Evolutionary conservation across 208 protist species (phyloP).

Genomic region (Trypanosoma mega): DNA sequence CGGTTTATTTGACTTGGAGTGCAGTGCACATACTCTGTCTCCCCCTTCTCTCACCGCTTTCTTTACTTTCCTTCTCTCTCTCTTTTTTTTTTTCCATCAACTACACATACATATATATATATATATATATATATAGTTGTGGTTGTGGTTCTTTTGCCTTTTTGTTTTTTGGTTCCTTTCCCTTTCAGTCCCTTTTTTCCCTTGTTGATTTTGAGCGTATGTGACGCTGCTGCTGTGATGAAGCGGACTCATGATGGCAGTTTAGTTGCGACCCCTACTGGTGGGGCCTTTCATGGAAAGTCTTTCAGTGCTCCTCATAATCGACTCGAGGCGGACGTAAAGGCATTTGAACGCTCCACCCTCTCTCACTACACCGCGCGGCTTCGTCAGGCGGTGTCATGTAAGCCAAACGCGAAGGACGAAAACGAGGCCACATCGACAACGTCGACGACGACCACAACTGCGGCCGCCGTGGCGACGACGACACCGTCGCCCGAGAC

Average conservation of each 20-base stretch:
- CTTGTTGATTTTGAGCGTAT: not conserved
- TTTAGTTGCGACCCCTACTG: constrained; percentile 11
- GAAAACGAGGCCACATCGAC: no score
- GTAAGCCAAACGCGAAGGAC: no score
- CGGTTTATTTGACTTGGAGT: no score
- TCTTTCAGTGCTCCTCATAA: not conserved
- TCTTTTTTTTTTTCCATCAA: no score
- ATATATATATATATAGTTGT: no score
- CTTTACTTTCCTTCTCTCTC: not conserved
- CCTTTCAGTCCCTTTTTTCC: no score
- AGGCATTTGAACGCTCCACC: constrained; percentile 10
- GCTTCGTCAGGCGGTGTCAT: not conserved
- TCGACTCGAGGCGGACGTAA: constrained; percentile 6
- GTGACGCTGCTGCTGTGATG: constrained; percentile 2
- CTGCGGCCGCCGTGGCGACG: no score
- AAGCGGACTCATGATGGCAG: constrained; percentile 9
- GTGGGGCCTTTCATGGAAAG: not conserved
- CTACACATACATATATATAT: no score
- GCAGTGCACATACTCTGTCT: not conserved
- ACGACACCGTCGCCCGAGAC: no score
- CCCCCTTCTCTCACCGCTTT: not conserved
- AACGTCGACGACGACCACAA: no score
- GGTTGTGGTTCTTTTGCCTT: no score
- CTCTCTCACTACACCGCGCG: constrained; percentile 6
- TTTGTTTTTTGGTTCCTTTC: no score